Evolutionary conservation across 139 green algal species (phyloP), one percentile per base, ranked within the genome.

Genomic region (Chlorella sp.): DNA sequence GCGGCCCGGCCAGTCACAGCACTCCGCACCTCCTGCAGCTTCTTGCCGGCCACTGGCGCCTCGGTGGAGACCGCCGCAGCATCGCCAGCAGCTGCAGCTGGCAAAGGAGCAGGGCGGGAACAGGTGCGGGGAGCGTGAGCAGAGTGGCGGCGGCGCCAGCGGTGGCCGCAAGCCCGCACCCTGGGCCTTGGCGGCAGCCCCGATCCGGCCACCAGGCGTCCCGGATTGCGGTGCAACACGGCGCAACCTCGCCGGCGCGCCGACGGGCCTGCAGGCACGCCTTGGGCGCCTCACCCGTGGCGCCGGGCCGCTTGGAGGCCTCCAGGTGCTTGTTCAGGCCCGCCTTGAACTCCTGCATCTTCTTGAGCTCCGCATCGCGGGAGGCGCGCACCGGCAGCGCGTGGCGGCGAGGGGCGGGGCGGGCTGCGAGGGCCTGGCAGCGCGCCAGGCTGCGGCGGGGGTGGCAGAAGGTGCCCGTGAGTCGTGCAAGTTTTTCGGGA

Each of bases 311-410:
- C 17, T 34, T 32, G 28, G 60, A 12, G 34, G 56, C 38, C 44
- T 88, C 87, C 7, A 92, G 60, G 39, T 88, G 69, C 25, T 74
- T 32, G n/a, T 76, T 65, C 63, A 92, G 26, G 23, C 80, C 76
- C n/a, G 63, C 32, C 70, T 85, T 88, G 80, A 84, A 88, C 28
- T 81, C 78, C 26, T 87, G 34, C 89, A 92, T 86, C 62, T 85
- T 71, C 23, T 70, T 76, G 9, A 92, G 44, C 30, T 91, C 89
- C 13, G 82, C 85, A 32, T 92, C 87, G 9, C 67, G 88, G 2
- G 80, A 90, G 3, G 64, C 30, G 15, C 76, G 76, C 56, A 72
- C 76, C 1, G 64, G 23, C 25, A 44, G 41, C 2, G 74, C 23
- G 32, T 38, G 16, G 18, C 69, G 21, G 67, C 67, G 67, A 73